Base-by-base conservation (phyloP, 805 yeast genomes). In the Starmera amethionina region DNA sequence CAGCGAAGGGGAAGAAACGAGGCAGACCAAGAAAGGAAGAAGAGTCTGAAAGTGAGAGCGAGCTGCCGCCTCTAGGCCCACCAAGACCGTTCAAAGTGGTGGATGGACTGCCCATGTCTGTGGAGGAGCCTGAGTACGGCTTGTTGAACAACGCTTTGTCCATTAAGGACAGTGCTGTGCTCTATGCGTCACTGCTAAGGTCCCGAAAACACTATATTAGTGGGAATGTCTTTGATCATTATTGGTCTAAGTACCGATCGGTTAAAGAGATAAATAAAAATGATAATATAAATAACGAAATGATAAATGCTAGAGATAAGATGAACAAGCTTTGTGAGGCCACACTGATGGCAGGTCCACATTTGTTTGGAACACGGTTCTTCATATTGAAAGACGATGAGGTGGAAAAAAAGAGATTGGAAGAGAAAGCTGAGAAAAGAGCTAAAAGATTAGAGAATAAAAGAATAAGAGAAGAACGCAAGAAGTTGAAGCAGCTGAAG, bases 251-350 rank as follows among this genome's bases (percentile, higher is more conserved):
- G 44, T 82, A 80, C 38, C 39, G 68, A 65, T 39, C 69, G 57
- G 40, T 59, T 61, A 43, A 60, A 27, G 56, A 62, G 41, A 56
- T 67, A 44, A 70, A 67, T 41, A 59, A 22, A 22, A 22, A 22
- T 22, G 27, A 22, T 22, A 22, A 22, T 22, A 22, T 22, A 5
- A 22, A 22, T 8, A 22, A 22, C 27, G 27, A 22, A 22, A 4
- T 22, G 27, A 22, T 55, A n/a, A 76, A 74, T 54, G 81, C 84
- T 5, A 66, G 94, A 50, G 97, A 90, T 47, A 79, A 79, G 41
- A 88, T 89, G 96, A 81, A 87, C 44, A 88, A 87, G 55, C 64
- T 93, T 42, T 77, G 90, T 49, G 96, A 89, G 49, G 77, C 89
- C 44, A 62, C 65, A 2, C 60, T 88, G 62, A 65, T 68, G 10